A percentile compares a stretch with the other conserved stretches of the same genome.
phyloP scores from a whole-genome alignment of 306 rosid species.

The Quercus rubra region DNA sequence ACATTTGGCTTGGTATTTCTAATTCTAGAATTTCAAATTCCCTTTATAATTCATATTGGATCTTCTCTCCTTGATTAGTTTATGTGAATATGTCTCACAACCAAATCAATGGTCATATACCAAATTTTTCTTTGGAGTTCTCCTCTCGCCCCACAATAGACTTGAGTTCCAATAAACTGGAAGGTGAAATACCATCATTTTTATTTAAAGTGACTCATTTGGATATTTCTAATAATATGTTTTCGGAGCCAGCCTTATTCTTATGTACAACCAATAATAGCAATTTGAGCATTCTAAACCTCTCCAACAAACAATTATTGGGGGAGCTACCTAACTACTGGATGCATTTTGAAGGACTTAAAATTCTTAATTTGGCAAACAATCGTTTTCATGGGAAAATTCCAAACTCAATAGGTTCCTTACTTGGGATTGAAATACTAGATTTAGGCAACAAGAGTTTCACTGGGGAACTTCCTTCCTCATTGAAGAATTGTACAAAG shows the following conservation, averaged over 20 bases:
- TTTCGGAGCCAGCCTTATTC: neutral
- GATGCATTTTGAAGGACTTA: too few relatives aligned
- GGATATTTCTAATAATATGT: neutral
- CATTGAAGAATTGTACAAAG: neutral
- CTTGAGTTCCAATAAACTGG: neutral
- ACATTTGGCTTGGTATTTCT: neutral
- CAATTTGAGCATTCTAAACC: accelerated
- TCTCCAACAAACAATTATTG: neutral
- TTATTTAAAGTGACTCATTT: neutral
- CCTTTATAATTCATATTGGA: slow-evolving; percentile 20
- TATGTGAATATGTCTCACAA: neutral
- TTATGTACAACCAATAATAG: neutral
- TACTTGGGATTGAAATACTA: too few relatives aligned
- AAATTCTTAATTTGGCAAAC: too few relatives aligned
- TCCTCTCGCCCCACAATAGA: neutral
- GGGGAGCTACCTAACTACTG: neutral
- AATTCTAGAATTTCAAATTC: slow-evolving; percentile 1
- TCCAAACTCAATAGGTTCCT: too few relatives aligned
- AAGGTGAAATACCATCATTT: neutral
- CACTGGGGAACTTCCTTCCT: neutral
- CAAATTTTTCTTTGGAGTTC: neutral
- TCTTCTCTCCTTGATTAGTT: neutral
- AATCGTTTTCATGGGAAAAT: too few relatives aligned
- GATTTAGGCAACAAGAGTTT: too few relatives aligned
- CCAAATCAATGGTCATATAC: neutral